Evolutionary conservation across 23 red algal species (phyloP), one percentile per base, ranked within the genome.

Genomic region (Gracilaria caudata): DNA sequence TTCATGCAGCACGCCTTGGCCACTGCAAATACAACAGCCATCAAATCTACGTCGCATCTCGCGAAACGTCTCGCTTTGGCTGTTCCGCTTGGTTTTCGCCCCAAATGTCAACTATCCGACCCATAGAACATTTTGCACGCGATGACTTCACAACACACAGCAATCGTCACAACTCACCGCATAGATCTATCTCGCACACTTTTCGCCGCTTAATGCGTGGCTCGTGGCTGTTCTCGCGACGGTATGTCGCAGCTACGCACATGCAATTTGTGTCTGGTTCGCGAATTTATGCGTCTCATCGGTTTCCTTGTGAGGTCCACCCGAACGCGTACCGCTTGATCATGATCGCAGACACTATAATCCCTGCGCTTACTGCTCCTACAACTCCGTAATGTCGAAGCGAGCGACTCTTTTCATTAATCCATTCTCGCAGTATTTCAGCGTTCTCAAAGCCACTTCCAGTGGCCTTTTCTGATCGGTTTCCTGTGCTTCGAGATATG

Each of bases 291-390:
- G 10, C 2, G 24, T 65, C 60, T 80, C 56, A 80, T 80, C 77
- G 51, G 38, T 51, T 54, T 57, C 83, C 83, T 35, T 66, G 51
- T n/a, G 68, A 25, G 20, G 21, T 59, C 71, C 51, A 77, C 60
- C 85, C 36, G 19, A 51, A 35, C 9, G 46, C 85, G 46, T 89
- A 89, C 30, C 85, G 64, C 59, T 43, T 23, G 23, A 89, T 28
- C 14, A 54, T 60, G 12, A 89, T 61, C 3, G 85, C 85, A 19
- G 72, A 44, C 3, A 61, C 72, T 2, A 89, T 44, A 6, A 79
- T 44, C 2, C 38, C 85, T 4, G 61, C 68, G 24, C 71, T 39
- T 55, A 56, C 68, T 20, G 61, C 54, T 0, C 85, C 74, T 28
- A 77, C 13, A 19, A 34, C 39, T 3, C 85, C 85, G 4, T 68